Evolutionary conservation across 2,329 filamentous ascomycete genomes (phyloP), one percentile per base, ranked within the genome.

Genomic region (Nannizziopsis barbatae): DNA sequence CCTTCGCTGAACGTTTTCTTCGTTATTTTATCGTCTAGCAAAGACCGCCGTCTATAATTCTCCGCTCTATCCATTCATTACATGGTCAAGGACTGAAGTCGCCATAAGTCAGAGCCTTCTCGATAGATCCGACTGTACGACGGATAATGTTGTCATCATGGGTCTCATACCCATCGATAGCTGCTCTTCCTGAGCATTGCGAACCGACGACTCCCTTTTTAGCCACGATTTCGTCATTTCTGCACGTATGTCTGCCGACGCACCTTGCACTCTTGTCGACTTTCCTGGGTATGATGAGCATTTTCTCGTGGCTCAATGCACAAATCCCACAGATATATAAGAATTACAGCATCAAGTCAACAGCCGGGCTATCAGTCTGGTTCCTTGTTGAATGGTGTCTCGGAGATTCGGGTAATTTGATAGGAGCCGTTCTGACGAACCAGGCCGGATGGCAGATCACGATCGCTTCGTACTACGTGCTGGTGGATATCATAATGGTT

Each of bases 311-410:
- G 80, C 71, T 84, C 1, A 84, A 82, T 59, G 80, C 80, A 10
- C 80, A 83, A 61, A 67, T 83, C 22, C 80, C 80, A 1, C 80
- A 84, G 58, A 81, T 84, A 53, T 80, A 77, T 66, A 83, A 83
- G 67, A 84, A 84, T 59, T 77, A 78, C 59, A 70, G 71, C 45
- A 62, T 81, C 15, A 72, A 79, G 57, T 82, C 79, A 10, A 81
- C 80, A 0, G 79, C 79, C 1, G 80, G 80, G 0, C 61, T 84
- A 33, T 81, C 77, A 3, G 74, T 80, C 50, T 80, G 76, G 60
- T 84, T 84, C 61, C 65, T 84, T 42, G 68, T 75, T 2, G 79
- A 81, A 63, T 84, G 80, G 80, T 73, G 79, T 55, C 59, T 81
- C 30, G 80, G 80, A 40, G 80, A 84, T 61, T 55, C 77, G 46